Evolutionary conservation across 768 basidiomycete genomes (phyloP).

Genomic region (Symmetrospora coprosmae): DNA sequence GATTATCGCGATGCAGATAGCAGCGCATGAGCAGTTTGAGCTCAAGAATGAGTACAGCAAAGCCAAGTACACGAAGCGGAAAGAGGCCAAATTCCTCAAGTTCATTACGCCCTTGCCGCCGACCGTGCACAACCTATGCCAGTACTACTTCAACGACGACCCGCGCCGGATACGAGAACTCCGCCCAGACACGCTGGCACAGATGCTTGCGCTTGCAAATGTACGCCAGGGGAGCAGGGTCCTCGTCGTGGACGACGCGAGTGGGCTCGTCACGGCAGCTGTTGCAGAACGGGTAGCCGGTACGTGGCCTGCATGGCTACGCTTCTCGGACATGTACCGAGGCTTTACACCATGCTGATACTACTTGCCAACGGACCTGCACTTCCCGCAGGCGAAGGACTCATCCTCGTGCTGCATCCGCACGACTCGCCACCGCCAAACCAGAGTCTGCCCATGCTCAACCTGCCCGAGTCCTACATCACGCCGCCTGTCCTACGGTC

Average conservation of each 20-base stretch:
- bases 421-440: conserved; percentile 86
- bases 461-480: conserved; percentile 52
- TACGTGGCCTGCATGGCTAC: conserved; percentile 34
- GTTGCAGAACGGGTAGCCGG: conserved; percentile 78
- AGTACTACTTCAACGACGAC: conserved; percentile 77
- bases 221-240: conserved; percentile 75
- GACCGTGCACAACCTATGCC: conserved; percentile 68
- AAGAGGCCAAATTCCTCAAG: conserved; percentile 76
- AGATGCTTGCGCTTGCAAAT: conserved; percentile 69
- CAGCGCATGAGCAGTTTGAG: conserved; percentile 75
- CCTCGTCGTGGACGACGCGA: conserved; percentile 78
- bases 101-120: conserved; percentile 75
- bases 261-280: conserved; percentile 70
- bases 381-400: conserved; percentile 51
- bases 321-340: background rate
- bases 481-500: conserved; percentile 44
- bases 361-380: no score
- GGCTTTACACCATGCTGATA: background rate
- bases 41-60: conserved; percentile 97
- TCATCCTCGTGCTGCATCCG: conserved; percentile 69
- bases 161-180: conserved; percentile 59
- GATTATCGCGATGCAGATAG: conserved; percentile 87
- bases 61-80: conserved; percentile 91
- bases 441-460: conserved; percentile 69
- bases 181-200: conserved; percentile 72